Base-by-base conservation (phyloP, 2,329 filamentous ascomycete genomes). In the Colletotrichum sp. region DNA sequence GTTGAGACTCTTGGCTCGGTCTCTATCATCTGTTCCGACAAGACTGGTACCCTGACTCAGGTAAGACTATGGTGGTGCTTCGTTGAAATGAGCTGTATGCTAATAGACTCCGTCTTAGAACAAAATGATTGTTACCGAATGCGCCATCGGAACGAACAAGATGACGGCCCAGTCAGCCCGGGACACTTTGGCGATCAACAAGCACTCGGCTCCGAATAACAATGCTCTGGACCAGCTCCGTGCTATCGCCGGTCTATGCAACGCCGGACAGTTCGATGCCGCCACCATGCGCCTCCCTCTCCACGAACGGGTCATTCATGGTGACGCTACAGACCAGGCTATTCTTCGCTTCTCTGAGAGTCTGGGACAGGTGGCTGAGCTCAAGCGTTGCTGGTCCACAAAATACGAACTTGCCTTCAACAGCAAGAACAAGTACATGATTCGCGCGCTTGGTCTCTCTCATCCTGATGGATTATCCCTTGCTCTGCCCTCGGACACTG, bases 401-500 rank as follows among this genome's bases (percentile, higher is more conserved):
- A 89, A 90, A 3, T 95, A 92, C 79, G 92, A 94, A 70, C 86
- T 95, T 32, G 91, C 93, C 0, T 96, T 96, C 83, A 96, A 96
- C 85, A 95, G 93, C 84, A 95, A 95, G 86, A 96, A 95, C 85
- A 96, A 96, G 83, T 96, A 92, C 81, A 96, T 95, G 92, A 90
- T 96, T 71, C 89, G 91, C 39, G 89, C 92, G 1, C 90, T 93
- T 65, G 86, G 86, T 4, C 78, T 89, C 52, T 83, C 83, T 3
- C 81, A 85, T 34, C 81, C 83, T n/a, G 77, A 78, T 13, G 77
- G 77, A 2, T 30, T 72, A 34, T 71, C 76, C 1, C 26, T 77
- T 24, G 73, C 77, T 3, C n/a, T 78, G 59, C 73, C 77, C 6
- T 76, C 60, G 12, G 76, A 76, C 14, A 77, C 77, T 55, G 82